Conservation (phyloP, 345 rosid genomes). For the Salix suchowensis region DNA sequence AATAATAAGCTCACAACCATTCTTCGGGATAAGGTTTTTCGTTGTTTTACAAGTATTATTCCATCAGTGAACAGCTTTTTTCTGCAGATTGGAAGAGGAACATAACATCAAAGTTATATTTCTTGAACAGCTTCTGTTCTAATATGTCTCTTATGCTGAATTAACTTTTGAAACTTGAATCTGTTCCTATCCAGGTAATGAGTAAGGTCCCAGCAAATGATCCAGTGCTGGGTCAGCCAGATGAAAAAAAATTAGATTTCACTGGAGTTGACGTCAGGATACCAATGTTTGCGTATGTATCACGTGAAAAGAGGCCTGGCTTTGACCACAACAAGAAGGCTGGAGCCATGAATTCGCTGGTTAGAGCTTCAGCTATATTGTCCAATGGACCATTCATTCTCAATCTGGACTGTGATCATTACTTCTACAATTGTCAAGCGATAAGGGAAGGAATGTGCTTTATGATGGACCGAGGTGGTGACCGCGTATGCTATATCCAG, state of each 20-base stretch:
- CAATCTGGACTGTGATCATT: constrained; percentile 87
- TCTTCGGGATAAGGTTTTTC: background rate
- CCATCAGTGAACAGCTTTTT: background rate
- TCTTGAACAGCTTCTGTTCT: background rate
- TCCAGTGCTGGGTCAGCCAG: constrained; percentile 60
- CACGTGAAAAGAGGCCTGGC: constrained; percentile 82
- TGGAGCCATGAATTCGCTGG: constrained; percentile 93
- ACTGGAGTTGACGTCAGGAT: constrained; percentile 66
- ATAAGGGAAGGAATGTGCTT: constrained; percentile 91
- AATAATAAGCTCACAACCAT: background rate
- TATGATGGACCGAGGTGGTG: constrained; percentile 99
- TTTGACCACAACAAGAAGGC: constrained; percentile 91
- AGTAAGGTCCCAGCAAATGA: constrained; percentile 74
- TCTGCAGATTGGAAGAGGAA: background rate
- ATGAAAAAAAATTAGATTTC: constrained; percentile 65
- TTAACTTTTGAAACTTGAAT: background rate
- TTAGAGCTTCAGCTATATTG: constrained; percentile 81
- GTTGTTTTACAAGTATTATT: background rate
- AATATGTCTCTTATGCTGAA: background rate
- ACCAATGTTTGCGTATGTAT: constrained; percentile 81
- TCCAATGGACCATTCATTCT: constrained; percentile 87
- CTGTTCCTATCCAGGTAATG: constrained; percentile 46
- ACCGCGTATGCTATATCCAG: constrained; percentile 81
- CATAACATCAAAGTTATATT: background rate
- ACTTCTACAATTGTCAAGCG: constrained; percentile 66